Conservation (phyloP, 495 filamentous ascomycete genomes). For the Chaetomium tenue region DNA sequence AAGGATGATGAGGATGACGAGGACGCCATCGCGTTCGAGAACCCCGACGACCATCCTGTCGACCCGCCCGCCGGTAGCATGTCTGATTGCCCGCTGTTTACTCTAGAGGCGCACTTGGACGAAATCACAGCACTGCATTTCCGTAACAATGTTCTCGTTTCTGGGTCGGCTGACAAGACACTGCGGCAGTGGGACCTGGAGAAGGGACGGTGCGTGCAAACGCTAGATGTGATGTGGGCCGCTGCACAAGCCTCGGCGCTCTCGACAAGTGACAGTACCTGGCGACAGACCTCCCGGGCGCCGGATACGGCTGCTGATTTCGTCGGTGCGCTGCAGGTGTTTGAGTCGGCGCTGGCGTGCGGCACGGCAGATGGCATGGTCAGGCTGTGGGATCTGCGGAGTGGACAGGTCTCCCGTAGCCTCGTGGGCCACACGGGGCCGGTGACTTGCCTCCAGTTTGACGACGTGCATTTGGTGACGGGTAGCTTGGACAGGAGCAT, state of each 20-base stretch:
- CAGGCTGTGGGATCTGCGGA: slow-evolving; percentile 92
- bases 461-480: slow-evolving; percentile 92
- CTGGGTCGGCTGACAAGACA: slow-evolving; percentile 95
- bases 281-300: slow-evolving; percentile 56
- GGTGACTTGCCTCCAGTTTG: slow-evolving; percentile 93
- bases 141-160: slow-evolving; percentile 81
- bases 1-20: slow-evolving; percentile 62
- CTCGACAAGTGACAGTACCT: slow-evolving; percentile 54
- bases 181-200: slow-evolving; percentile 95
- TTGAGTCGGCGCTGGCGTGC: slow-evolving; percentile 95
- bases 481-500: slow-evolving; percentile 93
- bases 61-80: slow-evolving; percentile 69
- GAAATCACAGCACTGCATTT: slow-evolving; percentile 95
- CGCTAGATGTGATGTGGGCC: slow-evolving; percentile 97
- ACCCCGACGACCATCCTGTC: slow-evolving; percentile 58
- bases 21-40: slow-evolving; percentile 59
- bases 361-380: slow-evolving; percentile 99
- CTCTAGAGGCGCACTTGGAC: slow-evolving; percentile 84
- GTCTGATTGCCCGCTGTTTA: slow-evolving; percentile 82
- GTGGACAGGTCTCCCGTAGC: slow-evolving; percentile 93
- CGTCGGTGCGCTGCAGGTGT: slow-evolving; percentile 92
- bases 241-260: slow-evolving; percentile 83
- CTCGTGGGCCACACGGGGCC: slow-evolving; percentile 95
- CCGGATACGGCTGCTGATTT: slow-evolving; percentile 72
- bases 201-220: slow-evolving; percentile 94